Conservation (phyloP, 768 basidiomycete genomes). For the Suillus subaureus region DNA sequence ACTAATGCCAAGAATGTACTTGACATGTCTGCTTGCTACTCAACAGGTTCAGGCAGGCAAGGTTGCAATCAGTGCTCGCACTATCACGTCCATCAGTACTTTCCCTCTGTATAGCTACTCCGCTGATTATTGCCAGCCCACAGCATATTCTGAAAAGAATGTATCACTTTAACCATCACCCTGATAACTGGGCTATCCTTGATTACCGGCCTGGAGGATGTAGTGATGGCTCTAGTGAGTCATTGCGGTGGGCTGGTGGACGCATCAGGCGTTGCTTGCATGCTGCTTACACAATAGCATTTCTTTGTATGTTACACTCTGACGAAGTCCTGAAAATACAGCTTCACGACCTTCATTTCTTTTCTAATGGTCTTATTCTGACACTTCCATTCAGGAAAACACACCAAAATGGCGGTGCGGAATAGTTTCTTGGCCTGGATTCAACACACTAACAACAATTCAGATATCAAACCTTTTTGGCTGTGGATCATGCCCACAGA, state of each 20-base stretch:
- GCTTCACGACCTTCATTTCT: constrained; percentile 22
- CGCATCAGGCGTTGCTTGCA: constrained; percentile 28
- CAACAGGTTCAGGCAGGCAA: constrained; percentile 23
- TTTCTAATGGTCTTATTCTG: constrained; percentile 18
- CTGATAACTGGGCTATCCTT: constrained; percentile 20
- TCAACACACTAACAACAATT: too few species aligned
- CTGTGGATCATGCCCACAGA: constrained; percentile 28
- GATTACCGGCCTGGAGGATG: constrained; percentile 17
- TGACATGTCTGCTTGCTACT: not conserved
- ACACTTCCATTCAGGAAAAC: constrained; percentile 31
- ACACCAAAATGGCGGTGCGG: constrained; percentile 31
- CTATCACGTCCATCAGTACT: constrained; percentile 25
- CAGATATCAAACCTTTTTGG: constrained; percentile 35
- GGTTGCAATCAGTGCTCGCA: constrained; percentile 21
- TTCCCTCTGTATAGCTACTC: too few species aligned
- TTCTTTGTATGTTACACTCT: constrained; percentile 36
- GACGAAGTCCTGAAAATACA: constrained; percentile 40
- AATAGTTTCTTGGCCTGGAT: not conserved
- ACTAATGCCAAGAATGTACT: too few species aligned
- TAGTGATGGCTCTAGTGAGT: constrained; percentile 12
- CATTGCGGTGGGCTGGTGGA: constrained; percentile 34
- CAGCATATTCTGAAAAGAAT: constrained; percentile 28
- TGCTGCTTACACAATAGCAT: constrained; percentile 36
- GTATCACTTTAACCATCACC: constrained; percentile 28
- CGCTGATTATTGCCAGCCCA: too few species aligned